A percentile compares a stretch with the other conserved stretches of the same genome.
Evolutionary conservation across 2,329 filamentous ascomycete species (phyloP).

Genomic region (Talaromyces sp.): DNA sequence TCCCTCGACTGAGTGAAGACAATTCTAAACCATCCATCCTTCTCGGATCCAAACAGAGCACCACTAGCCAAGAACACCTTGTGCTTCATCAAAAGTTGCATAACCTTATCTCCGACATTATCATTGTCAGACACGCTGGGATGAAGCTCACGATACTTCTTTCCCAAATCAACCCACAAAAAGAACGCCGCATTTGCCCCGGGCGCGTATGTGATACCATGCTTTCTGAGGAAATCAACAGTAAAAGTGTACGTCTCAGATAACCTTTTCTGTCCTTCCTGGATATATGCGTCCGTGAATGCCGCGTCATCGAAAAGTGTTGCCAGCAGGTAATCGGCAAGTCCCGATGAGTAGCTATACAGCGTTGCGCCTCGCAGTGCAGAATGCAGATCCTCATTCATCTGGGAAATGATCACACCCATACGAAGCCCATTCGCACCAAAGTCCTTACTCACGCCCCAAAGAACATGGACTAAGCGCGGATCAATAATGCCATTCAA

Average conservation of each 20-base stretch:
- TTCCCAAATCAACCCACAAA: constrained; percentile 55
- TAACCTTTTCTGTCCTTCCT: constrained; percentile 47
- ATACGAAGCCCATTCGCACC: constrained; percentile 50
- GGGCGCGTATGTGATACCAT: constrained; percentile 51
- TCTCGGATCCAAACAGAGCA: constrained; percentile 40
- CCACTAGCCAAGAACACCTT: constrained; percentile 43
- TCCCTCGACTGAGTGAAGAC: constrained; percentile 40
- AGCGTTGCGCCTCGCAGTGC: neutral
- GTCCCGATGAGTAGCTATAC: constrained; percentile 53
- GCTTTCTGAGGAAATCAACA: constrained; percentile 39
- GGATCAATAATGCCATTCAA: constrained; percentile 51
- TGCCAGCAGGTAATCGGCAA: constrained; percentile 42
- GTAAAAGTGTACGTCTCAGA: constrained; percentile 45
- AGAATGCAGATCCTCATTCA: too few species aligned
- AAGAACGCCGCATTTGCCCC: constrained; percentile 62
- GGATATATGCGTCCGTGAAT: constrained; percentile 51
- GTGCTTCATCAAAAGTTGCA: constrained; percentile 40
- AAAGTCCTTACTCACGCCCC: neutral
- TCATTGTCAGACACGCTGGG: constrained; percentile 11
- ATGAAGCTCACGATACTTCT: constrained; percentile 30
- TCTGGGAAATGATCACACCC: constrained; percentile 51
- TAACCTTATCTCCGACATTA: constrained; percentile 30
- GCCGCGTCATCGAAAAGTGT: constrained; percentile 49
- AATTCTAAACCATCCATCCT: constrained; percentile 48
- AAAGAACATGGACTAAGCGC: constrained; percentile 24